Evolutionary conservation across 73 alveolate genomes (phyloP), one percentile per base, ranked within the genome.

Genomic region (Paramecium tetraurelia): DNA sequence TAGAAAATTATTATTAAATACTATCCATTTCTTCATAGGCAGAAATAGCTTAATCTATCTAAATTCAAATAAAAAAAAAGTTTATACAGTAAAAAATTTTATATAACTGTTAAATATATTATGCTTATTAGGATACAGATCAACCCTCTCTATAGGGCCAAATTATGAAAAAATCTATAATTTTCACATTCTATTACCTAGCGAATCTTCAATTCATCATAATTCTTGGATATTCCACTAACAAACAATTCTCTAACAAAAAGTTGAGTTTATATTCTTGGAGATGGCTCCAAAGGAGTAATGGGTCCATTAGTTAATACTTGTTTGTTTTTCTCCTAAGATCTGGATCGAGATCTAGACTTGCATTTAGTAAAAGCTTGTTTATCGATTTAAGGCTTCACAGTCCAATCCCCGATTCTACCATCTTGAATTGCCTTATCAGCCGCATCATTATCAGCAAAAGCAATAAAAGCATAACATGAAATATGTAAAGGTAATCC

Each of bases 341-440:
- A 53, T 53, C 84, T 63, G 84, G 41, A 27, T 63, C 77, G 43
- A 63, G 84, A 63, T 22, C 84, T 40, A 63, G 59, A 72, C 12
- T 38, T 31, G 31, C 59, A 20, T 9, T 35, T 72, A 43, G 40
- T 72, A 22, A 33, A 4, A 38, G 86, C 2, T 36, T 72, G 9
- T 33, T 38, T 72, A 38, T 72, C 86, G 20, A 72, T 72, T 27
- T 72, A 38, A 40, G 86, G 68, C 10, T 72, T 72, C 86, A 72
- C 86, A 16, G 59, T 72, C 86, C 86, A 72, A 72, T 72, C 86
- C 5, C 86, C 86, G 14, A 72, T 29, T 31, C 63, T 58, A n/a
- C 63, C 63, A 38, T 72, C 86, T 38, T 40, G 14, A 22, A 72
- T 72, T 20, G 86, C 86, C 63, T 72, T 36, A 10, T 72, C 86